Evolutionary conservation across 2,329 filamentous ascomycete species (phyloP).

Genomic region (Fusarium sp.): DNA sequence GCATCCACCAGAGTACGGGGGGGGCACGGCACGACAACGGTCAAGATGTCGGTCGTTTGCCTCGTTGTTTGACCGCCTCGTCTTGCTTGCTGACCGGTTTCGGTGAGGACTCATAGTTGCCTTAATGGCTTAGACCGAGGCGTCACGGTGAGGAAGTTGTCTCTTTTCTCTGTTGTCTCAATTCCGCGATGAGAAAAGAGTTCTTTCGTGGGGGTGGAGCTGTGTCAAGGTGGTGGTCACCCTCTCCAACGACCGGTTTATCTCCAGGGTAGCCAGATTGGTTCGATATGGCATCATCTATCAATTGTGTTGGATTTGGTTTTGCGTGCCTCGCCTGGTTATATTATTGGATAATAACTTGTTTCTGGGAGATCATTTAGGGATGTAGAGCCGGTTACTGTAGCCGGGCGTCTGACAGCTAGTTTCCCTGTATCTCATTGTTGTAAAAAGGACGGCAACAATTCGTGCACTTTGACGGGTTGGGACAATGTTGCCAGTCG

Average conservation of each 20-base stretch:
- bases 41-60: conserved; percentile 9
- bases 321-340: not conserved
- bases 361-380: not conserved
- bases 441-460: too few species aligned
- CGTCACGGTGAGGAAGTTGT: conserved; percentile 1
- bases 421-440: not conserved
- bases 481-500: not conserved
- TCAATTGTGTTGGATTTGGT: not conserved
- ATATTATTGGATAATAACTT: not conserved
- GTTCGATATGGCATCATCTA: conserved; percentile 9
- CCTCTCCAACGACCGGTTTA: conserved; percentile 9
- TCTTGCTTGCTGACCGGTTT: conserved; percentile 21
- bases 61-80: conserved; percentile 30
- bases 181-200: not conserved
- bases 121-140: not conserved
- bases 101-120: conserved; percentile 10
- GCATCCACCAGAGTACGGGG: conserved; percentile 21
- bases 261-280: conserved; percentile 9
- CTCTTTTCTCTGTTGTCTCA: conserved; percentile 23
- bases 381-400: not conserved
- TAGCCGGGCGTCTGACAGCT: not conserved
- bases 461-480: too few species aligned
- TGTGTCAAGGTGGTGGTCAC: not conserved
- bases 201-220: not conserved
- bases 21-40: not conserved